Evolutionary conservation across 2,329 filamentous ascomycete species (phyloP).

Genomic region (Clonostachys rosea): DNA sequence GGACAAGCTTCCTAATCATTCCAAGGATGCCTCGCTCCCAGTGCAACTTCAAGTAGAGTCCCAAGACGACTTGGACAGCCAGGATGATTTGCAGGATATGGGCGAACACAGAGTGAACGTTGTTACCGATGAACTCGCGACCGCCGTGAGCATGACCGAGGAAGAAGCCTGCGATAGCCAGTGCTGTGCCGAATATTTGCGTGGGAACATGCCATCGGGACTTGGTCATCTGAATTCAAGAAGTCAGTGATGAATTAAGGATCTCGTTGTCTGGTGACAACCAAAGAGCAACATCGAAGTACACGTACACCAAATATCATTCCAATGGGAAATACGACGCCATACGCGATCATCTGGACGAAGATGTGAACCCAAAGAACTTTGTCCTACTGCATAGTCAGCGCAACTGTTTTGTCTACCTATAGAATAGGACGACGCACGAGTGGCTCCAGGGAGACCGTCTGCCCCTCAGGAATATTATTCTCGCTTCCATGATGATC

Average conservation of each 20-base stretch:
- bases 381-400: conserved; percentile 51
- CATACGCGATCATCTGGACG: conserved; percentile 81
- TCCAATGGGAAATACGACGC: conserved; percentile 85
- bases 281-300: neutral
- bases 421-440: conserved; percentile 36
- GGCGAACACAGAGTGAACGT: conserved; percentile 79
- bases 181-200: conserved; percentile 68
- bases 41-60: conserved; percentile 85
- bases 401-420: too few relatives aligned
- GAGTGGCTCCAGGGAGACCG: conserved; percentile 68
- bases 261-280: neutral
- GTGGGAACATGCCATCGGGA: conserved; percentile 93
- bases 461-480: conserved; percentile 63
- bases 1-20: conserved; percentile 67
- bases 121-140: conserved; percentile 70
- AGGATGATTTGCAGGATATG: conserved; percentile 77
- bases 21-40: conserved; percentile 80
- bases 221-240: conserved; percentile 65
- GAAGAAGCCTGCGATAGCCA: conserved; percentile 83
- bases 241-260: neutral
- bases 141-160: conserved; percentile 89
- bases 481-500: conserved; percentile 40
- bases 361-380: conserved; percentile 94
- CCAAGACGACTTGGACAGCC: conserved; percentile 70
- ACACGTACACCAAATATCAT: conserved; percentile 86